These are phyloP conservation scores for Rhizopus delemar DNA, from an alignment of 371 early-diverging fungal genomes.

Conservation along the genomic window DNA sequence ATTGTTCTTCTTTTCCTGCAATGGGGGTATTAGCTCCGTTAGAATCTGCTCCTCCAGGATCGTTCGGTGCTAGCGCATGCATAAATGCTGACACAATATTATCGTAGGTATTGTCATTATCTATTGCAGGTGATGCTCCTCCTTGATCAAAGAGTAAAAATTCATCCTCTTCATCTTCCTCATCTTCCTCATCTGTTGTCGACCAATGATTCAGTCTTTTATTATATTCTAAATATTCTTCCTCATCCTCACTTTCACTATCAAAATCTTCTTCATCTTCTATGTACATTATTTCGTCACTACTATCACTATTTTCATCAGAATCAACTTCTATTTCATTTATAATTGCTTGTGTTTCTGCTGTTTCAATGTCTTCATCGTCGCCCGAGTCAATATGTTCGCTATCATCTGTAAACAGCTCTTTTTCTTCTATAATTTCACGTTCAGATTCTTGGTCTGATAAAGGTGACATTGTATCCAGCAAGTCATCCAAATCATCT, in stretches of 20 bases:
- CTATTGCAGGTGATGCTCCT: constrained; percentile 25
- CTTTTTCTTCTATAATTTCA: constrained; percentile 11
- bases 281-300: constrained; percentile 26
- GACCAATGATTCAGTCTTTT: constrained; percentile 29
- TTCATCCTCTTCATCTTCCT: constrained; percentile 40
- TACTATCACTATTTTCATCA: constrained; percentile 5
- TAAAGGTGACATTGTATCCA: constrained; percentile 36
- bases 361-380: constrained; percentile 44
- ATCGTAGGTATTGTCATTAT: constrained; percentile 32
- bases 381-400: constrained; percentile 49
- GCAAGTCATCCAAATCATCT: constrained; percentile 34
- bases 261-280: constrained; percentile 48
- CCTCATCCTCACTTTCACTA: constrained; percentile 27
- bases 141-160: constrained; percentile 32
- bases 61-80: constrained; percentile 32
- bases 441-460: constrained; percentile 19
- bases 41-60: constrained; percentile 3
- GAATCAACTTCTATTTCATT: constrained; percentile 24
- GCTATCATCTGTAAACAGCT: constrained; percentile 29
- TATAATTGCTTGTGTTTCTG: constrained; percentile 45
- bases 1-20: constrained; percentile 10
- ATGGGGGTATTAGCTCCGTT: constrained; percentile 18
- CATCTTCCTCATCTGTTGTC: constrained; percentile 43
- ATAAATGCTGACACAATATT: constrained; percentile 40
- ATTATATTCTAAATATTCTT: constrained; percentile 8